Base-by-base conservation (phyloP, 2,329 filamentous ascomycete species). In the Decorospora gaudefroyi region DNA sequence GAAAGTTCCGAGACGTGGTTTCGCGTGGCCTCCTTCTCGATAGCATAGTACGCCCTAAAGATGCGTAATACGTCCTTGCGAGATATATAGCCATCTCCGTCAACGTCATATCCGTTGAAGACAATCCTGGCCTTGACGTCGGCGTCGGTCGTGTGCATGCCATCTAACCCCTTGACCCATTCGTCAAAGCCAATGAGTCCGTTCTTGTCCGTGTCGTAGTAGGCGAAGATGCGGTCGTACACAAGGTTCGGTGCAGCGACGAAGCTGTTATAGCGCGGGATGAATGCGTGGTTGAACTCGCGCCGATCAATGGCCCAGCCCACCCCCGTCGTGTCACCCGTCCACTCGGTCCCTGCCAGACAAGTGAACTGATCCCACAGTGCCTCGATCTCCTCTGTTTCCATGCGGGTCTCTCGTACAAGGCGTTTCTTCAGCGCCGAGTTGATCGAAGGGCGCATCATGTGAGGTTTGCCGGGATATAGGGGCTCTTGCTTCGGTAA, bases 301-400 rank as follows among this genome's bases (percentile, higher is more conserved):
- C 87, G 87, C 49, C 90, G 84, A 65, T 97, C 91, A 76, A 97
- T 95, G 22, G 90, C 93, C 57, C 92, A 78, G 42, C 81, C 78
- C 28, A 96, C 78, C 15, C 85, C 80, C 57, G 88, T 84, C 0
- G 90, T 88, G 64, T 97, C 92, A 12, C 86, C 81, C 22, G 83
- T 75, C 86, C 87, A 96, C 65, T 92, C 85, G 4, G 85, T 86
- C 55, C 88, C 92, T 28, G 92, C 92, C 71, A 96, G 85, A 67
- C 91, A 96, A 4, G 88, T 91, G 80, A 95, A 99, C 65, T 97
- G 92, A 64, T 97, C 92, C 86, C 91, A 97, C 28, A 95, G 82
- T 5, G 91, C 92, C 71, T 97, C 92, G 4, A 99, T 76, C 68
- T 95, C 90, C 1, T 90, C 86, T 18, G 87, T 82, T 63, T 96